Percentiles rank a stretch among this genome's conserved stretches.
Conservation (phyloP, 257 asterid genomes). For the Galeopsis tetrahit region DNA sequence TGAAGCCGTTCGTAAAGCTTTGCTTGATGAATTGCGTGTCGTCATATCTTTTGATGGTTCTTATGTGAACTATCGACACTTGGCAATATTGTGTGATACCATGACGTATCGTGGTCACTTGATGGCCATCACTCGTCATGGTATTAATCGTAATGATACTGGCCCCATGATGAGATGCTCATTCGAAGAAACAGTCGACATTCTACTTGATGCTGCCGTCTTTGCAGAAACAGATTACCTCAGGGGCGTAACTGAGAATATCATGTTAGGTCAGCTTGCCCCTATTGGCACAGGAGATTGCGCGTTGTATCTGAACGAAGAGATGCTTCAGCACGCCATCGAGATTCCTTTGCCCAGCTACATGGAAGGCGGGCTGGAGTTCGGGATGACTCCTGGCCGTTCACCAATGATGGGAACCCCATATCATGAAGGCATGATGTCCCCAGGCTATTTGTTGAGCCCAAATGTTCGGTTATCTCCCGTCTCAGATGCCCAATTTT, state of each 20-base stretch:
- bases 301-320: slow-evolving; percentile 77
- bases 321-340: slow-evolving; percentile 91
- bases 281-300: slow-evolving; percentile 99
- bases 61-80: slow-evolving; percentile 90
- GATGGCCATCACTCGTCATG: slow-evolving; percentile 99
- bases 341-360: slow-evolving; percentile 93
- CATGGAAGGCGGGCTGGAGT: slow-evolving; percentile 89
- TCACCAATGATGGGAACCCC: slow-evolving; percentile 91
- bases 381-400: slow-evolving; percentile 94
- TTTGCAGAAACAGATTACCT: slow-evolving; percentile 85
- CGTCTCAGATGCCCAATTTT: slow-evolving; percentile 79
- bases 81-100: slow-evolving; percentile 96
- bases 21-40: slow-evolving; percentile 95
- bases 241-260: slow-evolving; percentile 96
- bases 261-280: slow-evolving; percentile 98
- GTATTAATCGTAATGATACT: slow-evolving; percentile 92
- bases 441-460: slow-evolving; percentile 77
- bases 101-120: slow-evolving; percentile 99
- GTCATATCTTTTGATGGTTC: slow-evolving; percentile 99
- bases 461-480: slow-evolving; percentile 86
- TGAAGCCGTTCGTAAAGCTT: slow-evolving; percentile 92
- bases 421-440: slow-evolving; percentile 93
- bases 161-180: slow-evolving; percentile 99
- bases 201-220: slow-evolving; percentile 98
- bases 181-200: slow-evolving; percentile 96